A percentile compares a stretch with the other conserved stretches of the same genome.
These are phyloP conservation scores for Hanseniaspora taiwanica DNA, from an alignment of 805 yeast genomes.

Conservation along the genomic window DNA sequence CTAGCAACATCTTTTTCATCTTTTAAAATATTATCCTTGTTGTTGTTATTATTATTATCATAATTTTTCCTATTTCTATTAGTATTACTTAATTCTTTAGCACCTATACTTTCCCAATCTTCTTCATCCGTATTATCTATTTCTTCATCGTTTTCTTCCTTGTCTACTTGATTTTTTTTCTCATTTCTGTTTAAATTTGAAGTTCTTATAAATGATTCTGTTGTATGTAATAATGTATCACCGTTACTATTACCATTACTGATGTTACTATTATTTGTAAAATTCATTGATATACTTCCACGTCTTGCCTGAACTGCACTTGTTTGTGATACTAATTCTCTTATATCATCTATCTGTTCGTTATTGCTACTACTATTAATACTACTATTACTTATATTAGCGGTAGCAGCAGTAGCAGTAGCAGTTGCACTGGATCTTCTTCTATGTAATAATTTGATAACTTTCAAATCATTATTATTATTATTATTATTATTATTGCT, in stretches of 20 bases:
- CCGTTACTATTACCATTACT: too few relatives aligned
- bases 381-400: background rate
- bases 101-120: slow-evolving; percentile 90
- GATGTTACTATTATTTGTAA: too few relatives aligned
- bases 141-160: slow-evolving; percentile 14
- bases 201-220: slow-evolving; percentile 7
- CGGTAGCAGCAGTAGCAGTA: background rate
- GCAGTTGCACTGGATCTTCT: background rate
- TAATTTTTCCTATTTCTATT: background rate
- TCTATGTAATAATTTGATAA: background rate
- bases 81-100: slow-evolving; percentile 40
- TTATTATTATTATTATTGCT: slow-evolving; percentile 9
- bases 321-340: slow-evolving; percentile 1
- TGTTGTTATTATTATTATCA: background rate
- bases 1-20: slow-evolving; percentile 20
- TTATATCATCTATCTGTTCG: slow-evolving; percentile 4
- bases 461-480: slow-evolving; percentile 13
- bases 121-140: slow-evolving; percentile 86
- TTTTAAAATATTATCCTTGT: background rate
- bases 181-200: slow-evolving; percentile 4
- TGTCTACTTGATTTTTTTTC: background rate
- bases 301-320: slow-evolving; percentile 1
- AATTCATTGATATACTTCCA: too few relatives aligned
- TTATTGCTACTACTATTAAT: slow-evolving; percentile 2
- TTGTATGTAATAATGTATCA: slow-evolving; percentile 7